Percentiles rank a stretch among this genome's conserved stretches.
phyloP scores from a whole-genome alignment of 2,329 filamentous ascomycete species.

The Claviceps digitariae region DNA sequence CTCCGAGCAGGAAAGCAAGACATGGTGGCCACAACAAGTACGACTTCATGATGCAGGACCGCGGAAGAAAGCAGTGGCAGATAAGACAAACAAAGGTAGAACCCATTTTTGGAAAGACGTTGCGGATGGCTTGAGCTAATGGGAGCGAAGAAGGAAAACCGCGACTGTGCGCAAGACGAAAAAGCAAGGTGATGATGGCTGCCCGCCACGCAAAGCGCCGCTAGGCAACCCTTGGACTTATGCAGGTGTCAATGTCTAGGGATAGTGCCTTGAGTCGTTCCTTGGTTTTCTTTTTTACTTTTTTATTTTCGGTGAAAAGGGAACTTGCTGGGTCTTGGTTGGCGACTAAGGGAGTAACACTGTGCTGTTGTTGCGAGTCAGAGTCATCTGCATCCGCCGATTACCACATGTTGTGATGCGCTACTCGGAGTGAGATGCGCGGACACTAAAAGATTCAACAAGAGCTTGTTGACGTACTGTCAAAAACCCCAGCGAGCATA shows the following conservation, averaged over 20 bases:
- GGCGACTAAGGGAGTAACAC: not conserved
- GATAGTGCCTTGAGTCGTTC: not conserved
- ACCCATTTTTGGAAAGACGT: not conserved
- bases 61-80: constrained; percentile 4
- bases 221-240: not conserved
- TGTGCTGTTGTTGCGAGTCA: not conserved
- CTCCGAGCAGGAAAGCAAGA: constrained; percentile 2
- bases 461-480: not conserved
- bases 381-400: not conserved
- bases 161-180: constrained; percentile 2
- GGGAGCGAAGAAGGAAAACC: constrained; percentile 5
- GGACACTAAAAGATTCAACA: not conserved
- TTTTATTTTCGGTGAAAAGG: not conserved
- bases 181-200: constrained; percentile 6
- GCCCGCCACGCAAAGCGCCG: not conserved
- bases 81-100: constrained; percentile 6
- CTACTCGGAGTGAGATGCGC: not conserved
- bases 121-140: constrained; percentile 1
- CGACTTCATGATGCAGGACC: constrained; percentile 3
- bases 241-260: not conserved
- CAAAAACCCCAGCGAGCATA: not conserved
- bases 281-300: not conserved
- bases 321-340: not conserved
- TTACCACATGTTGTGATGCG: not conserved
- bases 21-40: constrained; percentile 1